These are phyloP conservation scores for Mortierella sp. DNA, from an alignment of 371 early-diverging fungal species.

Conservation along the genomic window DNA sequence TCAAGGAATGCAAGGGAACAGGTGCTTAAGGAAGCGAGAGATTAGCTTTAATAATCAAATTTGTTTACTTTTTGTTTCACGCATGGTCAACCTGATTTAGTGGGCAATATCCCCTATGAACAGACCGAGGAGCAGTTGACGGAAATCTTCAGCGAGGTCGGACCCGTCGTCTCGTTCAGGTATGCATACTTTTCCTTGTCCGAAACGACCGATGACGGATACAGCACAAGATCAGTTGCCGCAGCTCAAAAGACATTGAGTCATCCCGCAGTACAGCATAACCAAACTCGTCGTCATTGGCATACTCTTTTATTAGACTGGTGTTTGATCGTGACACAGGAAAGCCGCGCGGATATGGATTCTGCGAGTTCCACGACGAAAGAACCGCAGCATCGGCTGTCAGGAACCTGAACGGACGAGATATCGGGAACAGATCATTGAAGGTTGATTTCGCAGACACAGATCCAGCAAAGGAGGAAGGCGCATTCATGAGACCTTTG, in stretches of 20 bases:
- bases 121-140: conserved; percentile 90
- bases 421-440: conserved; percentile 84
- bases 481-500: conserved; percentile 37
- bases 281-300: neutral
- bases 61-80: conserved; percentile 1
- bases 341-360: conserved; percentile 92
- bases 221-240: neutral
- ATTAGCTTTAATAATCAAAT: conserved; percentile 15
- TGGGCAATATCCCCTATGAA: conserved; percentile 91
- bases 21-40: neutral
- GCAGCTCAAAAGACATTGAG: neutral
- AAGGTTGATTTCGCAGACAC: conserved; percentile 90
- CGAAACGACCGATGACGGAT: neutral
- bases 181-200: conserved; percentile 24
- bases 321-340: conserved; percentile 91
- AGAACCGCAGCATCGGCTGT: conserved; percentile 46
- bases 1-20: no score
- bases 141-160: conserved; percentile 92
- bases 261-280: neutral
- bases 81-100: conserved; percentile 46
- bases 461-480: conserved; percentile 60
- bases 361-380: conserved; percentile 86
- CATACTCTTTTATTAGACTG: conserved; percentile 62
- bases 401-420: conserved; percentile 77
- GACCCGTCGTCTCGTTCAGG: conserved; percentile 86